Percentiles rank a stretch among this genome's conserved stretches.
These are phyloP conservation scores for Sugiyamaella boreocaroliniensis DNA, from an alignment of 805 yeast species.

Conservation along the genomic window DNA sequence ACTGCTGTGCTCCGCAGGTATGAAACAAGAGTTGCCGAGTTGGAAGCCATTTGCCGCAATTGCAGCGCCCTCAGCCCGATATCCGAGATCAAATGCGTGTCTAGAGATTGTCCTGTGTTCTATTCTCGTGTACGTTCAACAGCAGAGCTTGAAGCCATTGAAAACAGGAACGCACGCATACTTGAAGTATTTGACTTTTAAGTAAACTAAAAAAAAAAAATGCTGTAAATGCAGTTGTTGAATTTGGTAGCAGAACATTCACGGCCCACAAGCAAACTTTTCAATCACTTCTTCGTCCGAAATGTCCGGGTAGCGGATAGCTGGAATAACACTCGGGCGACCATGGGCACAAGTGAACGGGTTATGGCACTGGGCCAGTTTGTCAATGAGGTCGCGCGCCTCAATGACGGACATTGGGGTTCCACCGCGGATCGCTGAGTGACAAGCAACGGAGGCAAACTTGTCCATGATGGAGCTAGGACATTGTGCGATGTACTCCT, in stretches of 20 bases:
- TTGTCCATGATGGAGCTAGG: conserved; percentile 48
- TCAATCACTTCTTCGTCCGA: not conserved
- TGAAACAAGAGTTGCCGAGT: conserved; percentile 16
- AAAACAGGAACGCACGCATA: not conserved
- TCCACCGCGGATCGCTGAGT: conserved; percentile 69
- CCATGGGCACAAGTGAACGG: conserved; percentile 89
- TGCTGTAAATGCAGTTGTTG: not conserved
- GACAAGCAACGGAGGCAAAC: conserved; percentile 56
- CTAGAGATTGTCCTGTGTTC: conserved; percentile 60
- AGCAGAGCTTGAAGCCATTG: conserved; percentile 2
- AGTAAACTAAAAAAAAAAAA: not conserved
- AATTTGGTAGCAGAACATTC: too few species aligned
- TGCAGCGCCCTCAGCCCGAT: conserved; percentile 29
- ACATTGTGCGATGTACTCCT: conserved; percentile 35
- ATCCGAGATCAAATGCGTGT: conserved; percentile 41
- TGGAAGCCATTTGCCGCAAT: conserved; percentile 26
- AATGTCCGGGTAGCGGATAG: not conserved
- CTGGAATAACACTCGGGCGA: conserved; percentile 62
- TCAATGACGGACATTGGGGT: conserved; percentile 38
- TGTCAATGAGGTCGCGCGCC: conserved; percentile 39
- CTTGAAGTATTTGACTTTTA: not conserved
- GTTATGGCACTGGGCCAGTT: conserved; percentile 42
- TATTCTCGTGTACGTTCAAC: conserved; percentile 44
- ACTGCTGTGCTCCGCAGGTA: conserved; percentile 11
- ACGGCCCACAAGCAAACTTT: not conserved